Base-by-base conservation (phyloP, 805 yeast genomes). In the Scheffersomyces spartinae region DNA sequence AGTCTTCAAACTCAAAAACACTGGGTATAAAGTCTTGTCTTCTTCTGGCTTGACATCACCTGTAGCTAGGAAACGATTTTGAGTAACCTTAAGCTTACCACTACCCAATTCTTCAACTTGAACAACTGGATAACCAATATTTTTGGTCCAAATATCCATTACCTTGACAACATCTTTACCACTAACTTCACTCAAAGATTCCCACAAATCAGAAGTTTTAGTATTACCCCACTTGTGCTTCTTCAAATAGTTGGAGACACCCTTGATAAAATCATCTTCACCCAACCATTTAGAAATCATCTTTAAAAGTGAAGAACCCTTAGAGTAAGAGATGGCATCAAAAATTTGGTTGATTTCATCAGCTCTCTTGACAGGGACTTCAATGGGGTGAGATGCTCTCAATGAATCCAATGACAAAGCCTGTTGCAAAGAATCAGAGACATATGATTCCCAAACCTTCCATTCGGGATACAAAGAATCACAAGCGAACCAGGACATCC, bases 401-500 rank as follows among this genome's bases (percentile, higher is more conserved):
- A 84, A 64, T 7, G 83, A 71, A 48, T 84, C 95, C 34, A 84
- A 64, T 6, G 65, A 52, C 43, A 84, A 64, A 15, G 93, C 93
- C 36, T 66, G 64, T 53, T 79, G 88, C 43, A 80, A 69, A 35
- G 77, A 68, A 40, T 74, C 86, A 10, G 80, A 65, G 19, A 83
- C 91, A 43, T 81, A 84, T 26, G 74, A 70, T 52, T 82, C 81
- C 82, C 84, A 81, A 19, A 81, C 88, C 44, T 77, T 76, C 88
- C 91, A 81, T 35, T 79, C 84, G 15, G 91, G 91, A 52, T 69
- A 72, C 43, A 79, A 66, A 23, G 73, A 54, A 53, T 80, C 74
- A 49, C 83, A 75, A 7, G 86, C 78, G 45, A 71, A 76, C 85
- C 88, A 81, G 4, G 88, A 80, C 78, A 78, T 79, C 83, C 88